Conservation (phyloP, 1,284 basidiomycete genomes). For the Takashimella koratensis region DNA sequence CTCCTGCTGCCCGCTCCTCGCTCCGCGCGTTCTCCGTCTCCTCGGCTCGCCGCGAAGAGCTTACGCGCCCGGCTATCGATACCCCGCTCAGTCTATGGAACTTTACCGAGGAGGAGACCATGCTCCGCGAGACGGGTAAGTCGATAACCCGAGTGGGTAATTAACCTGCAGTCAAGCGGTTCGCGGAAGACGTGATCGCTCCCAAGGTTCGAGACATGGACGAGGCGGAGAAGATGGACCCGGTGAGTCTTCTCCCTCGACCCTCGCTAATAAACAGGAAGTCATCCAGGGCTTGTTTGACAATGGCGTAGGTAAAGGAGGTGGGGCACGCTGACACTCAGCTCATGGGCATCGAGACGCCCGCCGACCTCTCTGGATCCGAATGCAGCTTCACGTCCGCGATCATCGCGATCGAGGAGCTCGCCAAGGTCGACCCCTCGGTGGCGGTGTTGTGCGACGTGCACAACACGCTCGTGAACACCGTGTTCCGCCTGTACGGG, state of each 20-base stretch:
- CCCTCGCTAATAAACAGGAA: conserved; percentile 19
- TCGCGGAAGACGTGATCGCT: conserved; percentile 81
- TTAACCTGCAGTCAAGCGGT: conserved; percentile 65
- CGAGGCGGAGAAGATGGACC: conserved; percentile 94
- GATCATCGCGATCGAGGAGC: conserved; percentile 86
- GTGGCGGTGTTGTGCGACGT: conserved; percentile 97
- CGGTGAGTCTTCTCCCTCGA: conserved; percentile 39
- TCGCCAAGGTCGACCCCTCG: conserved; percentile 92
- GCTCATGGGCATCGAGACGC: conserved; percentile 97
- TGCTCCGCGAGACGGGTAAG: conserved; percentile 81
- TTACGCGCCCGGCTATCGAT: conserved; percentile 41
- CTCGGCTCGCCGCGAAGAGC: conserved; percentile 32
- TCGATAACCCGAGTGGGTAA: neutral
- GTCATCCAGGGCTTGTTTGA: conserved; percentile 90
- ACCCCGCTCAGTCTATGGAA: conserved; percentile 56
- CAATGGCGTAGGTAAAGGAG: conserved; percentile 70
- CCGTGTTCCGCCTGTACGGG: conserved; percentile 84
- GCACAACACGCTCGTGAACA: conserved; percentile 97
- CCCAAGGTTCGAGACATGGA: conserved; percentile 97
- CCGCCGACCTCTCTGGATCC: conserved; percentile 75
- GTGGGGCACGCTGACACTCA: conserved; percentile 44
- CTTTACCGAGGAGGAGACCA: conserved; percentile 86
- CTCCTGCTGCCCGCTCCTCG: conserved; percentile 7
- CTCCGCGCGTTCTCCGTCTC: conserved; percentile 17
- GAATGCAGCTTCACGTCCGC: conserved; percentile 91